Evolutionary conservation across 371 early-diverging fungal genomes (phyloP), one percentile per base, ranked within the genome.

Genomic region (Thermomucor indicae-seudaticae): DNA sequence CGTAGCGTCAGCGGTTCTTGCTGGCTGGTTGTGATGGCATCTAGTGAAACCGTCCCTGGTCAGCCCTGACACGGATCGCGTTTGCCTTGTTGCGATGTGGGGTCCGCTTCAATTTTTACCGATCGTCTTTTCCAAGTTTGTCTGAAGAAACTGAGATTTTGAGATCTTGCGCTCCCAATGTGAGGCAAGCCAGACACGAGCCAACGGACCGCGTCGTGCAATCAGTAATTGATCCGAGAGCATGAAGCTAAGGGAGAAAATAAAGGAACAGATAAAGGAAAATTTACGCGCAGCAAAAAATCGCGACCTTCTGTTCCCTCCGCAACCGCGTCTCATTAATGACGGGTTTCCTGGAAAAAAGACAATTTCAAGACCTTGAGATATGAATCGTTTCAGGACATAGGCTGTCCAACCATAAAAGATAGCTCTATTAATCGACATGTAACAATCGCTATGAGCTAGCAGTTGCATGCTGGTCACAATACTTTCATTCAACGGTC

Each of bases 181-280:
- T 29, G 97, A 93, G 16, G 99, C 99, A 22, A 99, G 83, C 99
- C 99, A 99, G 39, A 96, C 93, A 63, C 90, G 91, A 56, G 95
- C 91, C 50, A 99, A 80, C 38, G 95, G 88, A 11, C 96, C 97
- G 75, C 91, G 91, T 55, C 87, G 90, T 47, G 83, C 72, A 38
- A 92, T 78, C 29, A 67, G 37, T 35, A 62, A 67, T 54, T 72
- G 37, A 37, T 37, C 37, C 16, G 37, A 37, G 5, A 37, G 37
- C 37, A 37, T 37, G 19, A 19, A 37, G 37, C 19, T 20, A 31
- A 22, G 37, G 2, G 35, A 48, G n/a, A 22, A 48, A 17, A n/a
- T 24, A 31, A 35, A 48, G 30, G 7, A 32, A 47, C 16, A 49
- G 39, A 10, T 7, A 35, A n/a, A 17, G 39, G 24, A 37, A 37